These are phyloP conservation scores for Paramyrothecium sp. DNA, from an alignment of 2,329 filamentous ascomycete genomes.

Conservation along the genomic window DNA sequence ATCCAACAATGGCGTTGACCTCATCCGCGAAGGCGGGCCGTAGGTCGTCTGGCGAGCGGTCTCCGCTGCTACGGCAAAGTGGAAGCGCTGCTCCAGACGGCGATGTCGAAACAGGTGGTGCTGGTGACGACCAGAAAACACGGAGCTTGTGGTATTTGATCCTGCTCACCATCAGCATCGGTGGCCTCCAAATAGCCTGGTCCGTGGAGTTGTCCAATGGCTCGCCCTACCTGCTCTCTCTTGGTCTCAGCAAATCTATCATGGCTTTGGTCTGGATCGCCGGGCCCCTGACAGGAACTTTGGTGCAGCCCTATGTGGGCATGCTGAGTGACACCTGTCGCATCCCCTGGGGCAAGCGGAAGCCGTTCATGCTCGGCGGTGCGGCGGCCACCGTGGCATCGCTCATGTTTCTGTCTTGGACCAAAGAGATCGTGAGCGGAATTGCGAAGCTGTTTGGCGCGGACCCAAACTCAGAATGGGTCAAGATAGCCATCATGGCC, in stretches of 20 bases:
- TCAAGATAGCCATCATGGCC: slow-evolving; percentile 67
- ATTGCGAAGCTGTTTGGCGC: slow-evolving; percentile 70
- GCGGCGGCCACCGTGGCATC: slow-evolving; percentile 64
- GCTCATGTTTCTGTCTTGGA: slow-evolving; percentile 71
- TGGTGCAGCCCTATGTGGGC: slow-evolving; percentile 81
- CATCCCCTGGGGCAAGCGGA: slow-evolving; percentile 71
- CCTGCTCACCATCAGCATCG: slow-evolving; percentile 81
- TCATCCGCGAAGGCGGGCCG: not conserved
- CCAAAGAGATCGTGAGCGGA: slow-evolving; percentile 67
- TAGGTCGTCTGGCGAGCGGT: slow-evolving; percentile 22
- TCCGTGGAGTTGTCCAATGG: slow-evolving; percentile 93
- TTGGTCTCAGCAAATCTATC: slow-evolving; percentile 79
- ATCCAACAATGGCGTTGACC: not conserved
- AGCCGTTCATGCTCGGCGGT: slow-evolving; percentile 77
- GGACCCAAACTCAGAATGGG: slow-evolving; percentile 60
- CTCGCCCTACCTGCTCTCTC: slow-evolving; percentile 77
- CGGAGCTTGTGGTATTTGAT: slow-evolving; percentile 87
- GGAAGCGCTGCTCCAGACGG: slow-evolving; percentile 7
- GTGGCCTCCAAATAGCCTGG: slow-evolving; percentile 92
- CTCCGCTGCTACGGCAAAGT: slow-evolving; percentile 23
- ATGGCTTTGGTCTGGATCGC: slow-evolving; percentile 86
- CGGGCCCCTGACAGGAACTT: slow-evolving; percentile 72
- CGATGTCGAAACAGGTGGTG: slow-evolving; percentile 5
- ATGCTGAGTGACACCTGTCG: slow-evolving; percentile 79
- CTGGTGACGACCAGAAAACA: slow-evolving; percentile 51